Percentiles rank a stretch among this genome's conserved stretches.
Evolutionary conservation across 257 asterid species (phyloP).

Genomic region (Striga asiatica): DNA sequence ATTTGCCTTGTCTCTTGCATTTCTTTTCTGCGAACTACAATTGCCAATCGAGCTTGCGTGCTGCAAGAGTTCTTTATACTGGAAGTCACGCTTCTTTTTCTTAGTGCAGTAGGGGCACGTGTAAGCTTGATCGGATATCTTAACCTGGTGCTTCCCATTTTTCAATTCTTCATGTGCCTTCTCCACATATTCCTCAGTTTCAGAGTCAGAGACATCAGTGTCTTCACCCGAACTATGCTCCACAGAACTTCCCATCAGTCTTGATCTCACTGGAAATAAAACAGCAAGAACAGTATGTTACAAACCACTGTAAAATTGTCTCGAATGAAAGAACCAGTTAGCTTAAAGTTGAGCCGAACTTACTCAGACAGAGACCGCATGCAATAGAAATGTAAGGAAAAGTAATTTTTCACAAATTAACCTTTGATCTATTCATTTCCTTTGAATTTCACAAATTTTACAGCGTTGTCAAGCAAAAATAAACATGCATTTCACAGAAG

Average conservation of each 20-base stretch:
- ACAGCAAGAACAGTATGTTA: background rate
- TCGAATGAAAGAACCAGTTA: too few species aligned
- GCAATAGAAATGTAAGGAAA: too few species aligned
- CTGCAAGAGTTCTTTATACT: slow-evolving; percentile 18
- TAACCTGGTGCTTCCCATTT: slow-evolving; percentile 20
- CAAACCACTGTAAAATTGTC: too few species aligned
- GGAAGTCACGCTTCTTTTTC: slow-evolving; percentile 6
- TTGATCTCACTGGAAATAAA: slow-evolving; percentile 10
- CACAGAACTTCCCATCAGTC: slow-evolving; percentile 22
- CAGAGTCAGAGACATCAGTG: slow-evolving; percentile 16
- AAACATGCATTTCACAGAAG: too few species aligned
- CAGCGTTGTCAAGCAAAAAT: too few species aligned
- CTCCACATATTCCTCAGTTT: slow-evolving; percentile 19
- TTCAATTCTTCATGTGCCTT: slow-evolving; percentile 18
- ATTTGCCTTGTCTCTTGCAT: slow-evolving; percentile 10
- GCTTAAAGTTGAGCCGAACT: too few species aligned
- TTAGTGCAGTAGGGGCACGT: slow-evolving; percentile 17
- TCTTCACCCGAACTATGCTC: slow-evolving; percentile 20
- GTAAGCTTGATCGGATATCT: slow-evolving; percentile 10
- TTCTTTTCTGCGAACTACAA: background rate
- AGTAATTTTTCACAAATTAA: too few species aligned
- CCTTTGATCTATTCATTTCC: too few species aligned
- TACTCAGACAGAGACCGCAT: too few species aligned
- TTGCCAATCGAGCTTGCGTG: slow-evolving; percentile 11
- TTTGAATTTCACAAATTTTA: too few species aligned